phyloP scores from a whole-genome alignment of 2,329 filamentous ascomycete genomes.

The Colletotrichum chrysophilum region DNA sequence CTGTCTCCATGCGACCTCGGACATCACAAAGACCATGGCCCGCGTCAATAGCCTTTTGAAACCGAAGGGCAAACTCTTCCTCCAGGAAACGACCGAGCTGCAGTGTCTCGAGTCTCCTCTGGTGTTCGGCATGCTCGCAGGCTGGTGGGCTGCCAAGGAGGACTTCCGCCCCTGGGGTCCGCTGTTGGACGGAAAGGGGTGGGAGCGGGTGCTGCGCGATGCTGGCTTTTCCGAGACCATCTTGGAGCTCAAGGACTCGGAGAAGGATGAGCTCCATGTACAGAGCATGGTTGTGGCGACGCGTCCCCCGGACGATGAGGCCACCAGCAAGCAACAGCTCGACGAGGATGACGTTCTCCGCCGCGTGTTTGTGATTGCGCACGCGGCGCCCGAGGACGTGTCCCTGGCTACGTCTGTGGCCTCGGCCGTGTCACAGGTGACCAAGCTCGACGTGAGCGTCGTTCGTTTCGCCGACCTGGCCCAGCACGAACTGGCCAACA shows the following conservation, averaged over 20 bases:
- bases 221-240: background rate
- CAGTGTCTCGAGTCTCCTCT: background rate
- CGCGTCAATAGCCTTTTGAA: conserved; percentile 31
- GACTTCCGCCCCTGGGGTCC: conserved; percentile 4
- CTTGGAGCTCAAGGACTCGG: background rate
- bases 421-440: background rate
- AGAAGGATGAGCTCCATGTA: background rate
- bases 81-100: background rate
- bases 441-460: background rate
- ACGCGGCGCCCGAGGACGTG: background rate
- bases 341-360: background rate
- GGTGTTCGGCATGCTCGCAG: background rate
- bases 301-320: background rate
- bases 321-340: background rate
- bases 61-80: conserved; percentile 32
- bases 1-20: conserved; percentile 31
- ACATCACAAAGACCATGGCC: conserved; percentile 25
- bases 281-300: background rate
- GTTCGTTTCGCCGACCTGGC: background rate
- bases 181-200: background rate
- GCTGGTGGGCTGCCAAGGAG: conserved; percentile 1
- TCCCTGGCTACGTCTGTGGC: background rate
- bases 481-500: background rate
- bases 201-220: background rate
- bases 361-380: background rate